Conservation (phyloP, 2,329 filamentous ascomycete genomes). For the Neofusicoccum sp. region DNA sequence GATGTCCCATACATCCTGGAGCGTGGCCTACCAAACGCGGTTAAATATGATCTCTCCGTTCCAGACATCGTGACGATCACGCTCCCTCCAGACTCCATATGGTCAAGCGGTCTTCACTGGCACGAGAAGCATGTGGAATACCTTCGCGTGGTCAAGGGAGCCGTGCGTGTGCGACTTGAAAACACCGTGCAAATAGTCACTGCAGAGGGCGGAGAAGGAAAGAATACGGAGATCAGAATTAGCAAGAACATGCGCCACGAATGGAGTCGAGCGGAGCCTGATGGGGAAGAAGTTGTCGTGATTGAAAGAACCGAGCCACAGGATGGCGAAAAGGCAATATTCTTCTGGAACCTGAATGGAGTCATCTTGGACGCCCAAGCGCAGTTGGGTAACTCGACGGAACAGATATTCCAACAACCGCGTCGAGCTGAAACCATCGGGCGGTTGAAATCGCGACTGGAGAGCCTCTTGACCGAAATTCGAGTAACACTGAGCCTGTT, state of each 20-base stretch:
- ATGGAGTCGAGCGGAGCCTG: constrained; percentile 43
- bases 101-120: constrained; percentile 53
- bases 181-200: constrained; percentile 18
- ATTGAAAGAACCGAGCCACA: constrained; percentile 49
- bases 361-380: constrained; percentile 33
- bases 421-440: not conserved
- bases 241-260: constrained; percentile 43
- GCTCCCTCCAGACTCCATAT: constrained; percentile 44
- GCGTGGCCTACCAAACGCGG: not conserved
- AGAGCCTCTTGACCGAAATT: constrained; percentile 1
- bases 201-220: constrained; percentile 19
- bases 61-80: constrained; percentile 42
- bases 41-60: not conserved
- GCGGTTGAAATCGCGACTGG: not conserved
- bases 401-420: not conserved
- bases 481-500: constrained; percentile 28
- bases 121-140: constrained; percentile 50
- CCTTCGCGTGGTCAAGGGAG: constrained; percentile 43
- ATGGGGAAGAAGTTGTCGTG: constrained; percentile 40
- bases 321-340: constrained; percentile 47
- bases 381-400: not conserved
- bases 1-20: not conserved
- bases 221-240: constrained; percentile 34
- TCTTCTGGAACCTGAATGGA: constrained; percentile 53
- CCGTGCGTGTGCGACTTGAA: constrained; percentile 29